Evolutionary conservation across 2,329 filamentous ascomycete species (phyloP).

Genomic region (Penicillium sumatraense): DNA sequence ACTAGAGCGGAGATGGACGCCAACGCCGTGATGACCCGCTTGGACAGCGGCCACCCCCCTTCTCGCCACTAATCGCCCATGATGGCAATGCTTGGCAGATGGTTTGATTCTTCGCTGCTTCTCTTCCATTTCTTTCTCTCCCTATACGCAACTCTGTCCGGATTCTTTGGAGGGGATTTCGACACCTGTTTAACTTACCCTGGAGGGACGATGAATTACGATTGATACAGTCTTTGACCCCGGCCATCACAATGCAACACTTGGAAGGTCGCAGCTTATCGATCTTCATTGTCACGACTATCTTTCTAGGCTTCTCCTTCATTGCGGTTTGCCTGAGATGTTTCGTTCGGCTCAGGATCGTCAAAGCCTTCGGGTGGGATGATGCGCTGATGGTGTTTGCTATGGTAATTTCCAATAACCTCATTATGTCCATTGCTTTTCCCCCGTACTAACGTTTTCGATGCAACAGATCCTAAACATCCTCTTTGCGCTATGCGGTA

Average conservation of each 20-base stretch:
- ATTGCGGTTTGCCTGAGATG: constrained; percentile 40
- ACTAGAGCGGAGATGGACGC: constrained; percentile 12
- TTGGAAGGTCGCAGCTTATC: constrained; percentile 37
- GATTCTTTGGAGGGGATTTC: background rate
- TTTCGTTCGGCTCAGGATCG: constrained; percentile 40
- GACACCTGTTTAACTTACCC: background rate
- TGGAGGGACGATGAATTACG: constrained; percentile 15
- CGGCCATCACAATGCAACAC: constrained; percentile 31
- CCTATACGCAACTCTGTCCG: background rate
- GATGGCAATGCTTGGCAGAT: constrained; percentile 18
- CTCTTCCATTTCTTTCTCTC: constrained; percentile 4
- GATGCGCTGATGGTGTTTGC: constrained; percentile 43
- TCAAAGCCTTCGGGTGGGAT: constrained; percentile 45
- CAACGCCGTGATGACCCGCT: constrained; percentile 10
- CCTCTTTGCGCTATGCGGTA: constrained; percentile 41
- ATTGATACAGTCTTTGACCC: constrained; percentile 5
- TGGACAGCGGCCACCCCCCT: constrained; percentile 3
- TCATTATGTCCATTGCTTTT: background rate
- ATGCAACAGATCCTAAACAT: constrained; percentile 34
- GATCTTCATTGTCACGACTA: constrained; percentile 38
- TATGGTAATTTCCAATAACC: constrained; percentile 36
- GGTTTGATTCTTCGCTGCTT: background rate
- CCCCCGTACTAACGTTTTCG: background rate
- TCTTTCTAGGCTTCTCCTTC: constrained; percentile 39
- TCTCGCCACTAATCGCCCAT: constrained; percentile 19